Base-by-base conservation (phyloP, 192 early-diverging fungal genomes). In the Backusella australiensis region DNA sequence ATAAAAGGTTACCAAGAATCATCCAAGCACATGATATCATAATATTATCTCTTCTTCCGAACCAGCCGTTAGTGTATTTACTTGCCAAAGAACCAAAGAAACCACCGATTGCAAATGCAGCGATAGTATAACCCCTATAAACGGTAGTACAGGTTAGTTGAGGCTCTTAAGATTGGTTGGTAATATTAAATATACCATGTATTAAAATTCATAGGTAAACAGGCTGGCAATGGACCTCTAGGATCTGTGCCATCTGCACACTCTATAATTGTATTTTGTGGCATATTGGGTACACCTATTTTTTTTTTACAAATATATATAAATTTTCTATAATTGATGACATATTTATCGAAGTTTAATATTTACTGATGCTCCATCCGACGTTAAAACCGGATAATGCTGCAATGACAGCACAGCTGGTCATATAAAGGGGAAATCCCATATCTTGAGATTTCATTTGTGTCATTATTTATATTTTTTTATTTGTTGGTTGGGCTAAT, bases 1-100 rank as follows among this genome's bases (percentile, higher is more conserved):
- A 82, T 7, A 93, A 79, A 53, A 94, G 65, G 11, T 85, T 85
- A 4, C 94, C 92, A 35, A 89, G 26, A 3, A 94, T 86, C 76
- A 92, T 93, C 63, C 86, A 84, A 67, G 89, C 80, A 76, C 91
- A 93, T 77, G 86, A 85, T 81, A 88, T 88, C 38, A 94, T 81
- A 49, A 96, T 79, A 63, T 86, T 80, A 1, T 76, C 68, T 32
- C 85, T 82, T 67, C 92, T 83, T 17, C 92, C 90, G 69, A 83
- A 86, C 65, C 69, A 71, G 29, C 46, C 71, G 21, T 81, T 71
- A 63, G 80, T 77, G 42, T 88, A 84, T 26, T 90, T 81, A 29
- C 80, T 81, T 4, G 88, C 89, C n/a, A 87, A 86, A 29, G 72
- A 65, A 26, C 90, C 90, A 46, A 82, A 75, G 12, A 91, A 75